Percentiles rank a stretch among this genome's conserved stretches.
These are phyloP conservation scores for Coemansia sp. DNA, from an alignment of 192 early-diverging fungal species.

Conservation along the genomic window DNA sequence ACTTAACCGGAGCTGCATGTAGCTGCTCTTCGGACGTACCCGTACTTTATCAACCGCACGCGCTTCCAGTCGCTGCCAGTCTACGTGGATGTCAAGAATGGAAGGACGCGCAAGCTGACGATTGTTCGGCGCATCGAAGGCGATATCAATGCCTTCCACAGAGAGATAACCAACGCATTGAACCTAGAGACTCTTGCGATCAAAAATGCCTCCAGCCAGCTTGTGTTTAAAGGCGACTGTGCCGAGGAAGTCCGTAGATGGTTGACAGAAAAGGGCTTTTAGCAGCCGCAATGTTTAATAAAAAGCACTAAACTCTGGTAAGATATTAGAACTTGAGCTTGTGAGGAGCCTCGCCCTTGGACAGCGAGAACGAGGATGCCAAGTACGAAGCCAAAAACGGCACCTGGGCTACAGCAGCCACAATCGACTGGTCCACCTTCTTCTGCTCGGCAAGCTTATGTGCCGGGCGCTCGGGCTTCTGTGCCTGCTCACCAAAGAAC, in stretches of 20 bases:
- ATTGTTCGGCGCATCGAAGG: constrained; percentile 71
- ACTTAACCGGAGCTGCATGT: background rate
- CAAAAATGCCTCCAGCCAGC: constrained; percentile 50
- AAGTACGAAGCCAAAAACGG: constrained; percentile 90
- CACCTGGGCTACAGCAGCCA: constrained; percentile 77
- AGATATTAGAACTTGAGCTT: constrained; percentile 88
- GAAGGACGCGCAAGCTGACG: constrained; percentile 60
- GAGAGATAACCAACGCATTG: constrained; percentile 24
- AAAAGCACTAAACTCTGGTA: constrained; percentile 2
- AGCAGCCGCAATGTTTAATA: background rate
- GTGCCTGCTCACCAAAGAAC: constrained; percentile 75
- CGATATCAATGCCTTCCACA: constrained; percentile 53
- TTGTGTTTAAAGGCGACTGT: constrained; percentile 59
- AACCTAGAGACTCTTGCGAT: constrained; percentile 27
- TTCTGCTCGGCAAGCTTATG: constrained; percentile 88
- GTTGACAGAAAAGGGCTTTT: constrained; percentile 59
- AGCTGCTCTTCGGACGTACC: constrained; percentile 12
- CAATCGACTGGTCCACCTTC: constrained; percentile 79
- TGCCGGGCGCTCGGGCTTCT: constrained; percentile 78
- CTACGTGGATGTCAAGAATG: constrained; percentile 68
- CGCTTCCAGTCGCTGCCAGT: constrained; percentile 63
- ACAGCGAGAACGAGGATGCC: constrained; percentile 79
- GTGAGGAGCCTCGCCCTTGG: constrained; percentile 97
- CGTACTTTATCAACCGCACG: constrained; percentile 68
- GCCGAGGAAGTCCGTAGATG: constrained; percentile 54